These are phyloP conservation scores for Fonsecaea pedrosoi DNA, from an alignment of 2,329 filamentous ascomycete species.

Conservation along the genomic window DNA sequence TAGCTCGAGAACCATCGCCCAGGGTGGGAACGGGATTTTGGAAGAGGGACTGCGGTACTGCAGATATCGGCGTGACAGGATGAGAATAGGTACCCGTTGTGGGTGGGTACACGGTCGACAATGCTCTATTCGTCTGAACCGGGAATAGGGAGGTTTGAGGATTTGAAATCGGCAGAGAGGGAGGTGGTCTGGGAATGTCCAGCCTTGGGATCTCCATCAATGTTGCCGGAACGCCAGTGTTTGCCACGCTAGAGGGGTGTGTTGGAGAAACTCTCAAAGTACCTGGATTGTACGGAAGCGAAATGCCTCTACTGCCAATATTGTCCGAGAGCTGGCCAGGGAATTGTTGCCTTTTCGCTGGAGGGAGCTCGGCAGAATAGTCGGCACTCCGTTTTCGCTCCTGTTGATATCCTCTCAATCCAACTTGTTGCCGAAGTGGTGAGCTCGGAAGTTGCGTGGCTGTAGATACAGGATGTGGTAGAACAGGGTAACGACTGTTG, in stretches of 20 bases:
- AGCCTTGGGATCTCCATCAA: slow-evolving; percentile 38
- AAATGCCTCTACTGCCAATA: slow-evolving; percentile 29
- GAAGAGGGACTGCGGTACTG: slow-evolving; percentile 43
- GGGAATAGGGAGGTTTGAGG: slow-evolving; percentile 43
- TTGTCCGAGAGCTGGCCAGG: slow-evolving; percentile 9
- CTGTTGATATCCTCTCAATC: slow-evolving; percentile 49
- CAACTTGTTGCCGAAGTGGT: slow-evolving; percentile 33
- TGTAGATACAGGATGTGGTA: slow-evolving; percentile 38
- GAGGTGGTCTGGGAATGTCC: slow-evolving; percentile 29
- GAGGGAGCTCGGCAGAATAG: slow-evolving; percentile 60
- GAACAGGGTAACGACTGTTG: slow-evolving; percentile 31
- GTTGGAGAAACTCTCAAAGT: slow-evolving; percentile 22
- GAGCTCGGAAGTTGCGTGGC: slow-evolving; percentile 35
- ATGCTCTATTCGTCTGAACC: slow-evolving; percentile 62
- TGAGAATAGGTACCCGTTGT: slow-evolving; percentile 61
- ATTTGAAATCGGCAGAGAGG: slow-evolving; percentile 8
- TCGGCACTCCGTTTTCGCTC: slow-evolving; percentile 66
- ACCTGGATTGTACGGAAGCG: slow-evolving; percentile 16
- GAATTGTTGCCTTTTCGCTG: slow-evolving; percentile 58
- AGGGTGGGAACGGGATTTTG: slow-evolving; percentile 43
- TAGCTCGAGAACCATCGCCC: slow-evolving; percentile 23
- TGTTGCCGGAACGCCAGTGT: slow-evolving; percentile 33
- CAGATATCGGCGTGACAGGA: slow-evolving; percentile 50
- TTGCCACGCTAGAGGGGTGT: slow-evolving; percentile 3
- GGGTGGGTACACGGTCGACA: slow-evolving; percentile 76